Conservation (phyloP, 352 stramenopile species). For the Phytophthora pini region DNA sequence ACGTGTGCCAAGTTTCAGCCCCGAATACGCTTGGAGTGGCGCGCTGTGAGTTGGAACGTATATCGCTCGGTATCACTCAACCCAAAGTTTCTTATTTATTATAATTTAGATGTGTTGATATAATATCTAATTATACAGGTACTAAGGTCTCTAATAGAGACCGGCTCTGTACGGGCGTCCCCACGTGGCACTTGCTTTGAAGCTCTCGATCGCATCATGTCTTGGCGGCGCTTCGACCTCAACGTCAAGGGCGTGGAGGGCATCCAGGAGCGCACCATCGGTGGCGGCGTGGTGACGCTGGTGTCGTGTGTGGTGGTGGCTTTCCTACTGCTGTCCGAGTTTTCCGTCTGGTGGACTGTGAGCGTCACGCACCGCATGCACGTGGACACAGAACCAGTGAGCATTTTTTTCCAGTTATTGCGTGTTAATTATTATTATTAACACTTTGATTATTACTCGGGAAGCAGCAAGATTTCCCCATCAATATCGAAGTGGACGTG, state of each 20-base stretch:
- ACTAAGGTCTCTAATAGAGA: no score
- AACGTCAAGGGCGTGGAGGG: conserved; percentile 91
- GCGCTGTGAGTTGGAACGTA: no score
- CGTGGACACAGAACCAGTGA: conserved; percentile 83
- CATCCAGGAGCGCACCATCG: conserved; percentile 90
- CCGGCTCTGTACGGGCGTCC: not conserved
- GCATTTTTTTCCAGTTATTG: conserved; percentile 12
- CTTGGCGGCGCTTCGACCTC: conserved; percentile 87
- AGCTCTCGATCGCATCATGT: conserved; percentile 33
- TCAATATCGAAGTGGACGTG: conserved; percentile 84
- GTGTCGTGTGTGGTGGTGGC: conserved; percentile 74
- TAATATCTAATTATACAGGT: no score
- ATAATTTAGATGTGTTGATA: no score
- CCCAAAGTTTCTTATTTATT: no score
- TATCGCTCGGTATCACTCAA: no score
- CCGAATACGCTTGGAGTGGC: no score
- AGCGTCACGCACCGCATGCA: conserved; percentile 89
- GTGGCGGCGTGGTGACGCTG: conserved; percentile 83
- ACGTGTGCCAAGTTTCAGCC: no score
- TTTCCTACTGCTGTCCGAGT: conserved; percentile 84
- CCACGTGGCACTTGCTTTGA: conserved; percentile 35
- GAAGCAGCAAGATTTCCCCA: conserved; percentile 83
- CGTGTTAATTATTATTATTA: conserved; percentile 12
- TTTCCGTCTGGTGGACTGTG: conserved; percentile 87
- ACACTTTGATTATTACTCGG: conserved; percentile 7